Evolutionary conservation across 2,329 filamentous ascomycete genomes (phyloP).

Genomic region (Aureobasidium pullulans): DNA sequence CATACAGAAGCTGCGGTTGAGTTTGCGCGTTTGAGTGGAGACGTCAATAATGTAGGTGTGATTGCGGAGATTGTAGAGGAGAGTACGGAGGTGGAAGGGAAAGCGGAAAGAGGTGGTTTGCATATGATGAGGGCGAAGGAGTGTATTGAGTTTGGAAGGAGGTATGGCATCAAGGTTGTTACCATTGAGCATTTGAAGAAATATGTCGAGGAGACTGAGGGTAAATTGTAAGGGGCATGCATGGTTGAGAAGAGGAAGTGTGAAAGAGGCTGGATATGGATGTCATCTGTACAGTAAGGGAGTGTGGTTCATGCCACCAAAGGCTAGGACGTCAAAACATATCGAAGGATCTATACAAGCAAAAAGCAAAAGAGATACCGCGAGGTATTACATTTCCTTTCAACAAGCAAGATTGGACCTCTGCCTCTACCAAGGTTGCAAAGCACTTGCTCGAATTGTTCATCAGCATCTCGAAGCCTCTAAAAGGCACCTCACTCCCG

Average conservation of each 20-base stretch:
- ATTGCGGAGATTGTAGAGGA: slow-evolving; percentile 92
- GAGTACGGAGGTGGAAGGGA: slow-evolving; percentile 63
- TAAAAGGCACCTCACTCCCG: too few relatives aligned
- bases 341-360: too few relatives aligned
- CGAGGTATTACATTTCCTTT: too few relatives aligned
- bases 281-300: not conserved
- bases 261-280: not conserved
- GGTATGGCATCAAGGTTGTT: slow-evolving; percentile 85
- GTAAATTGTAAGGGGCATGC: slow-evolving; percentile 26
- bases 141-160: slow-evolving; percentile 79
- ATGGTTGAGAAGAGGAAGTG: not conserved
- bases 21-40: slow-evolving; percentile 73
- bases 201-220: slow-evolving; percentile 71
- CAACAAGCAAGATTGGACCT: too few relatives aligned
- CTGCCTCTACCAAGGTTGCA: too few relatives aligned
- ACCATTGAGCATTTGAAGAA: slow-evolving; percentile 86
- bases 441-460: too few relatives aligned
- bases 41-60: slow-evolving; percentile 57
- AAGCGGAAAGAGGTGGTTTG: slow-evolving; percentile 53
- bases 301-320: not conserved
- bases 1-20: slow-evolving; percentile 94
- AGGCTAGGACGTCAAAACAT: too few relatives aligned
- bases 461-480: too few relatives aligned
- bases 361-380: too few relatives aligned
- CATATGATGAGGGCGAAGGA: slow-evolving; percentile 90